These are phyloP conservation scores for Claviceps spartinae DNA, from an alignment of 2,329 filamentous ascomycete genomes.

Conservation along the genomic window DNA sequence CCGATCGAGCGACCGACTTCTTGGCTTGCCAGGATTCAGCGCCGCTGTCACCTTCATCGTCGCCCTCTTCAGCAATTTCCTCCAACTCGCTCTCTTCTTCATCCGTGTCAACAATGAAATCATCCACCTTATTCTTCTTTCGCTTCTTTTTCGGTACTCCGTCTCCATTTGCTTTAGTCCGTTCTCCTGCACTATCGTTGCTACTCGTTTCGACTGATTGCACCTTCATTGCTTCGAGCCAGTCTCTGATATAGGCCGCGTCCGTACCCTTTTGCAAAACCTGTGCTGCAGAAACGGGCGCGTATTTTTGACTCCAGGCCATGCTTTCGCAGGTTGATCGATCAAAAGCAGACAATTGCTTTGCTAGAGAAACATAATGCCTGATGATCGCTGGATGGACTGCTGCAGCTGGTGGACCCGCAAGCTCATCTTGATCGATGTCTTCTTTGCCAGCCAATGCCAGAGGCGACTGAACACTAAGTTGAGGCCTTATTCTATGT, in stretches of 20 bases:
- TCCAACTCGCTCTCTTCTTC: slow-evolving; percentile 60
- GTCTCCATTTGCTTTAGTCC: slow-evolving; percentile 16
- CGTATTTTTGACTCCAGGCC: slow-evolving; percentile 76
- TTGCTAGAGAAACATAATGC: slow-evolving; percentile 46
- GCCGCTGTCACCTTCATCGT: slow-evolving; percentile 42
- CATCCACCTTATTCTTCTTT: slow-evolving; percentile 62
- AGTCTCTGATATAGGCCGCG: slow-evolving; percentile 58
- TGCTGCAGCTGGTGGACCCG: slow-evolving; percentile 8
- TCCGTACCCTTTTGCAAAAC: slow-evolving; percentile 67
- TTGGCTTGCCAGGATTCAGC: slow-evolving; percentile 23
- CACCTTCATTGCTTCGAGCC: slow-evolving; percentile 66
- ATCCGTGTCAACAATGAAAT: slow-evolving; percentile 66
- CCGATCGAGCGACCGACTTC: slow-evolving; percentile 41
- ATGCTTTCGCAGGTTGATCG: slow-evolving; percentile 57
- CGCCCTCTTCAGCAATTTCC: slow-evolving; percentile 50
- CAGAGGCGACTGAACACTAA: slow-evolving; percentile 20
- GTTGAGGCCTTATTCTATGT: slow-evolving; percentile 30
- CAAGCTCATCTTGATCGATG: slow-evolving; percentile 24
- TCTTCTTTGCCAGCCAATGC: slow-evolving; percentile 8
- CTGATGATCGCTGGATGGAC: slow-evolving; percentile 45
- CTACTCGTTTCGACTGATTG: slow-evolving; percentile 56
- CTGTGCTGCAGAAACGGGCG: slow-evolving; percentile 52
- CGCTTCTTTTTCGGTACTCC: slow-evolving; percentile 43
- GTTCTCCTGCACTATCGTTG: slow-evolving; percentile 18
- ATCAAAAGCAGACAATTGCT: slow-evolving; percentile 66